Base-by-base conservation (phyloP, 306 rosid species). In the Malus sylvestris region DNA sequence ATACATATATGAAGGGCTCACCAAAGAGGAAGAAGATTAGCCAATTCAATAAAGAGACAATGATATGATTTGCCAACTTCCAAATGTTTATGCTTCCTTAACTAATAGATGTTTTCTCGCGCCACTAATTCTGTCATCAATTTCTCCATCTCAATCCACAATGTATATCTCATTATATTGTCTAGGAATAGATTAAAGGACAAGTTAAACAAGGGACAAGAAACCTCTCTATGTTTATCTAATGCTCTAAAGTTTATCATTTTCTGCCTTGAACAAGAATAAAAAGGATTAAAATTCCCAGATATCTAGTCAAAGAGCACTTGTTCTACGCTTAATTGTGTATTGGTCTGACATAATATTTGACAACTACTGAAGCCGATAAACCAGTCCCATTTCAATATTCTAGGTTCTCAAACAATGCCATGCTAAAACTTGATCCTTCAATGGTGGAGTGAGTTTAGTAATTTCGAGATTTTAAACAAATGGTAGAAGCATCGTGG, bases 51-150 rank as follows among this genome's bases (percentile, higher is more conserved):
- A 70, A 46, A 32, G 79, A 70, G 80, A 76, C 76, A 53, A 71
- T 33, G 79, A 75, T 71, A 53, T 25, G 59, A 76, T 27, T 64
- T 44, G 78, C 84, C 76, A 84, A 81, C 74, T 76, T 76, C 46
- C 71, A 49, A 76, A 70, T 61, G 25, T 33, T 4, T 57, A 72
- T 33, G 20, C 42, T 45, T 32, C 35, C 22, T 35, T 30, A 59
- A 72, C 63, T 52, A 49, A 77, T 14, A 30, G 35, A 65, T 63
- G 66, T 87, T 73, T 80, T 83, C 88, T 81, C 81, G 74, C 88
- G 88, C 79, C 76, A 75, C 66, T 52, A 84, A 42, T 85, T 87
- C 59, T 81, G 87, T 84, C 88, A 82, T 52, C 71, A 51, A 62
- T 77, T 78, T 66, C 57, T 42, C 76, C 77, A 52, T 85, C 79